Percentiles rank a stretch among this genome's conserved stretches.
Conservation (phyloP, 176 grass and related monocot genomes). For the Oryza rufipogon region DNA sequence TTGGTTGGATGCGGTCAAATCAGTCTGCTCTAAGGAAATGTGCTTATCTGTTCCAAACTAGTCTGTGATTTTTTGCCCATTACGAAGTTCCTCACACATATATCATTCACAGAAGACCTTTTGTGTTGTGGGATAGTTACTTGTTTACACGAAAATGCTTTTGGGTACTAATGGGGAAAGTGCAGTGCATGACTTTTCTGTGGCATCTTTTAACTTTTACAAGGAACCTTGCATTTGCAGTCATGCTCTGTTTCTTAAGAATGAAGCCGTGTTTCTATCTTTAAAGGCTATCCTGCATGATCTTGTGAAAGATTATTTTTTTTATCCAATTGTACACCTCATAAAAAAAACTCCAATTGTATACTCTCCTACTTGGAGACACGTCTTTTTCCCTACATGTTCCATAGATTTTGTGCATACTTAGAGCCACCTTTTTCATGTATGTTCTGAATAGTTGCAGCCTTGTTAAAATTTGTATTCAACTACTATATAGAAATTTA, state of each 20-base stretch:
- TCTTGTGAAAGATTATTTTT: background rate
- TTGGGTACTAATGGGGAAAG: conserved; percentile 7
- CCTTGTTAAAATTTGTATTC: conserved; percentile 26
- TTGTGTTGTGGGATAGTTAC: background rate
- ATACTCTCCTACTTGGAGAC: background rate
- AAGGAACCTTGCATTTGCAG: background rate
- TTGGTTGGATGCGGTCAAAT: background rate
- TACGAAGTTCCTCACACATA: background rate
- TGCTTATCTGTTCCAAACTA: background rate
- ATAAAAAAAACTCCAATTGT: background rate
- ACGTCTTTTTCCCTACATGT: background rate
- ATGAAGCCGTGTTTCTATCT: background rate
- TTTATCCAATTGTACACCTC: background rate
- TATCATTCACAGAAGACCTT: background rate
- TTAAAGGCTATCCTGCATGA: background rate
- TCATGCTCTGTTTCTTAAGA: conserved; percentile 17
- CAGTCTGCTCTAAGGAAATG: background rate
- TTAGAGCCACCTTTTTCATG: background rate
- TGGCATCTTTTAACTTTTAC: conserved; percentile 22
- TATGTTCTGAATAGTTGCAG: background rate
- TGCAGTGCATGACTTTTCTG: conserved; percentile 10
- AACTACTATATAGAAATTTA: background rate
- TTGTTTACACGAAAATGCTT: background rate
- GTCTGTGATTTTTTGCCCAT: background rate
- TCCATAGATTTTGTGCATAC: background rate